Conservation (phyloP, 805 yeast genomes). For the Saccharomyces paradoxus region DNA sequence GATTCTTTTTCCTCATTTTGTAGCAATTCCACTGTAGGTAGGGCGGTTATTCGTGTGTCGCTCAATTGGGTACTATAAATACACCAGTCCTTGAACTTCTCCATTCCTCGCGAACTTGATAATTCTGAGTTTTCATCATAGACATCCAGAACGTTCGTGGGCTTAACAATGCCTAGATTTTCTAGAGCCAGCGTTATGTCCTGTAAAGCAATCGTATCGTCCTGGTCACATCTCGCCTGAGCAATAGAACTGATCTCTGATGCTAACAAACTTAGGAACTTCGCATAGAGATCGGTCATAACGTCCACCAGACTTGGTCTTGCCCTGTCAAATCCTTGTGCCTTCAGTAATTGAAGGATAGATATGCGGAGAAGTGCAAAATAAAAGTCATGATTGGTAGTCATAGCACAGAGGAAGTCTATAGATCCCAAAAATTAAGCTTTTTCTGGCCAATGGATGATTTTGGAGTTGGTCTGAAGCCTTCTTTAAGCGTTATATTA, state of each 20-base stretch:
- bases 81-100: slow-evolving; percentile 50
- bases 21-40: slow-evolving; percentile 27
- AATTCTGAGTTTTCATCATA: slow-evolving; percentile 40
- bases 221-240: slow-evolving; percentile 35
- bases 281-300: slow-evolving; percentile 66
- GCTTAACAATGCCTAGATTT: slow-evolving; percentile 53
- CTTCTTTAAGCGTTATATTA: background rate
- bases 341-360: slow-evolving; percentile 51
- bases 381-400: slow-evolving; percentile 35
- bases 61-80: slow-evolving; percentile 36
- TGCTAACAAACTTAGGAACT: slow-evolving; percentile 50
- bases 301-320: slow-evolving; percentile 63
- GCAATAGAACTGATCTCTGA: slow-evolving; percentile 44
- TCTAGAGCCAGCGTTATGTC: slow-evolving; percentile 69
- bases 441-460: background rate
- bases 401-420: slow-evolving; percentile 6
- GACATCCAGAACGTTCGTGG: slow-evolving; percentile 47
- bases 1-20: slow-evolving; percentile 11
- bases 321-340: slow-evolving; percentile 78
- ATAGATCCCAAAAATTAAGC: background rate
- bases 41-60: slow-evolving; percentile 35
- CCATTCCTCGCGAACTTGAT: slow-evolving; percentile 40
- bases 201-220: slow-evolving; percentile 40
- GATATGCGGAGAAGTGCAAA: slow-evolving; percentile 42
- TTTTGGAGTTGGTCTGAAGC: background rate